Conservation (phyloP, 768 basidiomycete genomes). For the Lactifluus subvellereus region DNA sequence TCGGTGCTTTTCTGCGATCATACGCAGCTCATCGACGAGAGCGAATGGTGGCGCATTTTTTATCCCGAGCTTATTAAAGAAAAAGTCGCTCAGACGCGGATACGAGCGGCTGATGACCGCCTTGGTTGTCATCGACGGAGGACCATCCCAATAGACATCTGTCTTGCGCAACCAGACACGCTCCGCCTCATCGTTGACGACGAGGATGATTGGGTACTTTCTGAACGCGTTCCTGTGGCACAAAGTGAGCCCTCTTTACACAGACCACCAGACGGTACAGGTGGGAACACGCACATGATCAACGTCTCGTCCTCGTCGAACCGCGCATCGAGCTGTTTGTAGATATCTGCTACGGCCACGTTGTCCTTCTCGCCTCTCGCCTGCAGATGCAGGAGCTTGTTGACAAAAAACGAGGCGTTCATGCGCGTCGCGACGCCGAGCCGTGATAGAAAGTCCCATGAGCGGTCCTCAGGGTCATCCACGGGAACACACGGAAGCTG, state of each 20-base stretch:
- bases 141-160: constrained; percentile 26
- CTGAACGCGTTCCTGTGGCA: constrained; percentile 18
- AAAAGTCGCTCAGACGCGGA: constrained; percentile 20
- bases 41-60: constrained; percentile 15
- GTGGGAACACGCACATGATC: constrained; percentile 22
- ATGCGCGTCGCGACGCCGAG: constrained; percentile 24
- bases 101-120: constrained; percentile 17
- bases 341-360: constrained; percentile 13
- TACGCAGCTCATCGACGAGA: constrained; percentile 23
- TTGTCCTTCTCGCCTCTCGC: constrained; percentile 7
- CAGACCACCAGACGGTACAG: background rate
- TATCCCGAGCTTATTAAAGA: constrained; percentile 21
- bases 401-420: constrained; percentile 22
- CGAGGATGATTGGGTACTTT: constrained; percentile 18
- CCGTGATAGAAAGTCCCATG: constrained; percentile 24
- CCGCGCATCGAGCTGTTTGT: constrained; percentile 26
- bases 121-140: constrained; percentile 24
- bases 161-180: constrained; percentile 15
- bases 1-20: constrained; percentile 4
- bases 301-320: constrained; percentile 24
- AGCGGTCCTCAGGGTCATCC: constrained; percentile 20
- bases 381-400: constrained; percentile 21
- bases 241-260: background rate
- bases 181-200: constrained; percentile 4
- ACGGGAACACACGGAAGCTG: constrained; percentile 26